Base-by-base conservation (phyloP, 2,329 filamentous ascomycete species). In the Cladophialophora yegresii region DNA sequence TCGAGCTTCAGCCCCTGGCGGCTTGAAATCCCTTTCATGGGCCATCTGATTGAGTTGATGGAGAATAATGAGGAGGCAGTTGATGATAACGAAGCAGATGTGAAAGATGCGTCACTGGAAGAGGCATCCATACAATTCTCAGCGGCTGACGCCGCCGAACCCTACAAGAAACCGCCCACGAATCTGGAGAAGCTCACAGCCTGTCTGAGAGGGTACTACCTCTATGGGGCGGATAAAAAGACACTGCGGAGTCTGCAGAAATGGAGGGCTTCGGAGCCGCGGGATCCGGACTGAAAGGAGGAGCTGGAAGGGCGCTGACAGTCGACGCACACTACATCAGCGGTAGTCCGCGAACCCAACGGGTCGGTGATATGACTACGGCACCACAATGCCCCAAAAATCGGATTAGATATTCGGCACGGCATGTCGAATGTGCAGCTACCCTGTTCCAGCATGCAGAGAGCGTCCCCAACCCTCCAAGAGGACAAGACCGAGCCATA, bases 1-100 rank as follows among this genome's bases (percentile, higher is more conserved):
- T 63, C 65, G 55, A 62, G 51, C 50, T 64, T 64, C 40, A 67
- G 65, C 45, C 65, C 65, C 2, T 67, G 65, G 65, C 45, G 65
- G 3, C 47, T 64, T 9, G 61, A 67, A 9, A 67, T 67, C 40
- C 65, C 65, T n/a, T 67, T 67, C 65, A 67, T 67, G 65, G 65
- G 65, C 10, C 65, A 67, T 30, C 20, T 67, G 57, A 67, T 67
- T 22, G 61, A 62, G 4, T 64, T 45, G 65, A 67, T 67, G 65
- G 61, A 64, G 32, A 32, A 67, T 22, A 61, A 67, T 40, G 28
- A 51, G 10, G 49, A 28, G 20, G 26, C 26, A 28, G 53, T 53
- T 5, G 58, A 32, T 8, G 40, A n/a, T 8, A 10, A 43, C 3
- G 57, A 43, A n/a, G n/a, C 2, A 53, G 13, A 26, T n/a, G 12